Base-by-base conservation (phyloP, 345 rosid species). In the Dovyalis caffra region DNA sequence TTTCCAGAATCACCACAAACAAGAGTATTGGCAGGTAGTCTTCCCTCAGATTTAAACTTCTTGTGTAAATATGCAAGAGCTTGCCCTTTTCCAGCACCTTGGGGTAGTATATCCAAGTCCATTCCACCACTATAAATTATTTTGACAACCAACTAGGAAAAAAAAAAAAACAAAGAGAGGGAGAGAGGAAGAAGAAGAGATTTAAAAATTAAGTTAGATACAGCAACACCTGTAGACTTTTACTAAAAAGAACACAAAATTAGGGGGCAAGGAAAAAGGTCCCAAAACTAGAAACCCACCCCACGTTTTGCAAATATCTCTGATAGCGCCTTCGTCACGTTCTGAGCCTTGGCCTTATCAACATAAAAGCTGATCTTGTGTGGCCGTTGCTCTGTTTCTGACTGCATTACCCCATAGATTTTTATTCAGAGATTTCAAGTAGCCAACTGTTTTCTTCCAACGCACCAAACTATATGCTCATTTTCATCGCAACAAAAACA, bases 1-100 rank as follows among this genome's bases (percentile, higher is more conserved):
- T 95, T 95, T 73, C 99, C 99, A 53, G 99, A 95, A 84, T 95
- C 99, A 20, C 99, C 99, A 79, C 99, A 93, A 56, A 79, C 98
- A 84, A 95, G 97, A 67, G 98, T 95, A 74, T 87, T 91, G n/a
- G 29, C 53, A 57, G 99, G 99, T 63, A 84, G 82, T 75, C 87
- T 89, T 77, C 95, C 88, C 78, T 86, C 93, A 67, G 79, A 63
- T 81, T 86, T 89, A 26, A 95, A 88, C 83, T 95, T 91, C 83
- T 84, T 82, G 15, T 86, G 89, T 77, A 95, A 84, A 83, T 91
- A 95, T 0, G 97, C 95, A 72, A 93, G 97, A 60, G 98, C 99
- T 84, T 93, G 97, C 73, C 99, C 99, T 87, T 95, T 95, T 35
- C 99, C 99, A 25, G 97, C 98, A 84, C 97, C 97, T 89, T 88